Evolutionary conservation across 495 filamentous ascomycete genomes (phyloP), one percentile per base, ranked within the genome.

Genomic region (Entonaema liquescens): DNA sequence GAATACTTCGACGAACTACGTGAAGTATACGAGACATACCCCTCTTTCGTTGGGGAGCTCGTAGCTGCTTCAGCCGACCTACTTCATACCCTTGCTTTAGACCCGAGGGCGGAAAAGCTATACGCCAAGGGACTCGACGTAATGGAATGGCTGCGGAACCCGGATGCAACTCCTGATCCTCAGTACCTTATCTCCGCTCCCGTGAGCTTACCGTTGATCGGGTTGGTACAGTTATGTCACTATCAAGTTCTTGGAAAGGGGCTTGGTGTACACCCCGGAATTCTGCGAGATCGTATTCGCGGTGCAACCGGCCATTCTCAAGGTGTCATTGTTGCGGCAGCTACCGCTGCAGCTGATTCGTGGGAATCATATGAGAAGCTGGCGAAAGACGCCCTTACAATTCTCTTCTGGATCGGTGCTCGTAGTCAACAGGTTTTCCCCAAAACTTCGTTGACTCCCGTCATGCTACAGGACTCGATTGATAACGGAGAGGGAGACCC

Each of bases 341-440:
- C 90, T 29, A 95, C 96, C 57, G 91, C 96, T 4, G 90, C 93
- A 2, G 90, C 93, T 8, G 89, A 91, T 68, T 90, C 87, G 49
- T 98, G 96, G 96, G 92, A 96, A 65, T 91, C 91, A 1, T 98
- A 96, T 73, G 87, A 92, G 38, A 88, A 91, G 73, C 86, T 90
- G 33, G 85, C 93, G 35, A 90, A 86, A 57, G 86, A 91, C 74
- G 91, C 94, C 1, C 82, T 99, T 62, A 96, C 90, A 6, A 91
- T 96, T 65, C 91, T 99, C n/a, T 99, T 99, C 84, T 99, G 95
- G 96, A 98, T 99, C 70, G 96, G 96, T 69, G 88, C 94, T n/a
- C 92, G 96, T 70, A 97, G 95, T 78, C 96, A 99, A 77, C 96
- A 99, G 78, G 94, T 93, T 1, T 99, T 97, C 75, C 96, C 96